Percentiles rank a stretch among this genome's conserved stretches.
Conservation (phyloP, 2,329 filamentous ascomycete genomes). For the Davidsoniella neocaledoniae region DNA sequence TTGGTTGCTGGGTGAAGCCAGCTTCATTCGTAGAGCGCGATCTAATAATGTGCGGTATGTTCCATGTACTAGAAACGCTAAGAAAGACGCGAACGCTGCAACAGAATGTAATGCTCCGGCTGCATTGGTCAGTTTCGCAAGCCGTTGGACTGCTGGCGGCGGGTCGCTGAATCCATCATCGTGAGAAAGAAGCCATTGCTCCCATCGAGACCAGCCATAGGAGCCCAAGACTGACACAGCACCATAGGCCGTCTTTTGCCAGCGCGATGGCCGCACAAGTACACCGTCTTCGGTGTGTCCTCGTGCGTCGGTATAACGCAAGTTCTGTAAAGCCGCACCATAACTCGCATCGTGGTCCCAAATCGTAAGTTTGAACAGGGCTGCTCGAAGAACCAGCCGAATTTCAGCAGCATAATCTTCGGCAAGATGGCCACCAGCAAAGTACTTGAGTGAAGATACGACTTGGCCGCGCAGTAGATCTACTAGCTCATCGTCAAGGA, state of each 20-base stretch:
- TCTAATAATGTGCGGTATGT: conserved; percentile 84
- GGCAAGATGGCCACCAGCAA: conserved; percentile 54
- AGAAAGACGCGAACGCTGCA: conserved; percentile 69
- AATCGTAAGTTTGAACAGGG: conserved; percentile 85
- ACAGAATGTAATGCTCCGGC: conserved; percentile 61
- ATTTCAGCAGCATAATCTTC: conserved; percentile 86
- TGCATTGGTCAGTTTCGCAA: conserved; percentile 54
- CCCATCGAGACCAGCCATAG: conserved; percentile 87
- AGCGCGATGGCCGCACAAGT: conserved; percentile 52
- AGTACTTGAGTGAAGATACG: conserved; percentile 74
- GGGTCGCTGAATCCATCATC: conserved; percentile 58
- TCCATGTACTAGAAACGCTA: conserved; percentile 81
- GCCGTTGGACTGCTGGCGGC: conserved; percentile 30
- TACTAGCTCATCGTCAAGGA: conserved; percentile 84
- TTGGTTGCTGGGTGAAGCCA: conserved; percentile 71
- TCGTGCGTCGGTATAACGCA: conserved; percentile 77
- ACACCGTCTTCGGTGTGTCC: conserved; percentile 34
- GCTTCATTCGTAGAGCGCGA: conserved; percentile 63
- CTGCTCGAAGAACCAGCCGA: conserved; percentile 53
- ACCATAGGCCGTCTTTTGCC: conserved; percentile 75
- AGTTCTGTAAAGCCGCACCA: conserved; percentile 79
- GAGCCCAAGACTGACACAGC: conserved; percentile 70
- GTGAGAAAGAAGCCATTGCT: conserved; percentile 63
- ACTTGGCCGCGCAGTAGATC: conserved; percentile 74
- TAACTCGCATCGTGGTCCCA: conserved; percentile 97